Percentiles rank a stretch among this genome's conserved stretches.
Conservation (phyloP, 768 basidiomycete genomes). For the Boletellus ananas region DNA sequence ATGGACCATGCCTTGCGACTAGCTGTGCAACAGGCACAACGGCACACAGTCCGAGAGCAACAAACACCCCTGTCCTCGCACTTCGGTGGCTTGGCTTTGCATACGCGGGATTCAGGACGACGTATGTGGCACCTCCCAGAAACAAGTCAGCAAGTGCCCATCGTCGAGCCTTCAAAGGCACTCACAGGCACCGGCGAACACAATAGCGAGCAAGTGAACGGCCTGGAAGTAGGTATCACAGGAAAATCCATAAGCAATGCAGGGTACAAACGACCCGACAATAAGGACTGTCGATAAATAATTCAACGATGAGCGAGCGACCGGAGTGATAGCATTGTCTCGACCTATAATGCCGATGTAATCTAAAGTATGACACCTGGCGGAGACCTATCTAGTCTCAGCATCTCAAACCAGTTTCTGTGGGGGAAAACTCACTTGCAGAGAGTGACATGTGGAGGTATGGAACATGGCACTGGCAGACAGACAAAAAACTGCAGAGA, state of each 20-base stretch:
- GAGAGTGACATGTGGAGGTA: slow-evolving; percentile 68
- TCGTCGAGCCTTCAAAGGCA: background rate
- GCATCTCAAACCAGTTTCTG: background rate
- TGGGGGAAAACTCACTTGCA: slow-evolving; percentile 42
- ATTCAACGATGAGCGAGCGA: slow-evolving; percentile 4
- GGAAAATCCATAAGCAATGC: slow-evolving; percentile 75
- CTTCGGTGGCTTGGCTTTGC: slow-evolving; percentile 70
- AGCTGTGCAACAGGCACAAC: slow-evolving; percentile 68
- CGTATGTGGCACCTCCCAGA: slow-evolving; percentile 57
- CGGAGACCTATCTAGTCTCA: slow-evolving; percentile 46
- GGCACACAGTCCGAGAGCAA: slow-evolving; percentile 69
- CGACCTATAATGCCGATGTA: slow-evolving; percentile 76
- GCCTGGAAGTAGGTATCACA: slow-evolving; percentile 52
- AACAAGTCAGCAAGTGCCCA: slow-evolving; percentile 1
- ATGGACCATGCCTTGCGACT: slow-evolving; percentile 53
- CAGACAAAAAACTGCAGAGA: slow-evolving; percentile 71
- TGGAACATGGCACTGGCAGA: slow-evolving; percentile 71
- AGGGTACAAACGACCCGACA: slow-evolving; percentile 76
- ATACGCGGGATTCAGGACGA: slow-evolving; percentile 78
- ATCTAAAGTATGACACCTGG: slow-evolving; percentile 62
- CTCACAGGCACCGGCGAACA: slow-evolving; percentile 57
- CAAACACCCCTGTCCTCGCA: slow-evolving; percentile 75
- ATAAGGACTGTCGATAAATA: slow-evolving; percentile 44
- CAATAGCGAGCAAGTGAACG: slow-evolving; percentile 54
- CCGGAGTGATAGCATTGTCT: slow-evolving; percentile 12